Base-by-base conservation (phyloP, 805 yeast genomes). In the Wickerhamiella azyma region DNA sequence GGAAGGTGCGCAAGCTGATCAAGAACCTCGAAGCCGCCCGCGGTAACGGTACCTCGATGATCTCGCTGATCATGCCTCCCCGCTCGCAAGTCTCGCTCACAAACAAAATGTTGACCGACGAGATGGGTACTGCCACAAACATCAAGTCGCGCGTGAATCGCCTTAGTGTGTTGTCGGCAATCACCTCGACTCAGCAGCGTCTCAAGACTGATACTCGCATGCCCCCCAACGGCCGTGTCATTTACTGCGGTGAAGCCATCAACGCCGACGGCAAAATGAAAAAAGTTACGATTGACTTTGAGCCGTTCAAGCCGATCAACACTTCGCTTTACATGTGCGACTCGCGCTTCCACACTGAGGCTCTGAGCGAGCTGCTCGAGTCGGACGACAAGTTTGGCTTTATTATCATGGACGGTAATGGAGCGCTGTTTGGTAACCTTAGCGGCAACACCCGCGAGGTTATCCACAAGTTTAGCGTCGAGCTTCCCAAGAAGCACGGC, bases 11-110 rank as follows among this genome's bases (percentile, higher is more conserved):
- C 74, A 92, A 92, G 69, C 74, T 85, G 44, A 76, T 88, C 74
- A 83, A 83, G 67, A 76, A 81, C 50, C 74, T 92, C 56, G 92
- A 92, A 63, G 70, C 69, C 58, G 97, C 97, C 45, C 77, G 96
- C 66, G 99, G 99, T 66, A 92, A 89, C 64, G 99, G 99, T 66
- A 92, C 99, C 40, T 92, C 98, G 19, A 92, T 92, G 97, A 92
- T 92, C 62, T 86, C 96, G 24, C 72, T 92, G 63, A 84, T 92
- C 57, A 85, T 88, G 53, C 96, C 98, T 37, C 98, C 98, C 57
- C 80, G 77, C 64, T 89, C 94, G 49, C 99, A 92, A 68, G 81
- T 92, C 59, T 74, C 97, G 10, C 75, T 85, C 59, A 75, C 74
- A 48, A 86, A 81, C 61, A 88, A 84, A 67, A 82, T 85, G 88